Base-by-base conservation (phyloP, 352 stramenopile species). In the Saprolegnia parasitica region DNA sequence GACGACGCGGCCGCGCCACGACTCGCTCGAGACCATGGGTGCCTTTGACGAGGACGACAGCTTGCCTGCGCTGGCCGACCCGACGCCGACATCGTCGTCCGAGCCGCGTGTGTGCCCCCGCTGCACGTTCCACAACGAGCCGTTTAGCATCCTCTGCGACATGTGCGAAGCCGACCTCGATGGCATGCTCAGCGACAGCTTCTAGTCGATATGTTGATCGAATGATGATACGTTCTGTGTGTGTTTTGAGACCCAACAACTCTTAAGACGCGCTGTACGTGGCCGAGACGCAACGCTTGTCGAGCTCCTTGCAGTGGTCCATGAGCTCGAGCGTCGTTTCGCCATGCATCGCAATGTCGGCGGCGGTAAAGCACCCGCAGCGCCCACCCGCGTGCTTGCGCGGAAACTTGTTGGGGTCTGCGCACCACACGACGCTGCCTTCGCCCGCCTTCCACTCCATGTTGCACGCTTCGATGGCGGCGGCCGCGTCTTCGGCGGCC, bases 341-440 rank as follows among this genome's bases (percentile, higher is more conserved):
- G 29, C 29, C 5, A 6, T 35, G 29, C 47, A 55, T 60, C 50
- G 62, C 39, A 4, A 68, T 40, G 16, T 68, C 62, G 16, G 37
- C 18, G 10, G 62, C 20, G 26, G 62, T 61, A 40, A 68, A 68
- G 50, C 62, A 68, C 9, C 62, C 62, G 35, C 62, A 68, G 18
- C n/a, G 11, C 21, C 18, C 37, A 18, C 21, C 24, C 26, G 6
- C 40, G 29, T 68, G 26, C 23, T 20, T 21, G 20, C 62, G 39
- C 20, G 62, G 62, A 26, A 56, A 68, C 37, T 68, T 68, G 15
- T 20, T 21, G 9, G 20, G 35, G 50, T 68, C 62, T 16, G 58
- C 40, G 37, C 62, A 68, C 62, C 62, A 68, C 35, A 68, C 42
- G 0, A 45, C 52, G 20, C 35, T 68, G 4, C 62, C 62, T 26